Percentiles rank a stretch among this genome's conserved stretches.
These are phyloP conservation scores for Acacia melanoxylon DNA, from an alignment of 306 rosid species.

Conservation along the genomic window DNA sequence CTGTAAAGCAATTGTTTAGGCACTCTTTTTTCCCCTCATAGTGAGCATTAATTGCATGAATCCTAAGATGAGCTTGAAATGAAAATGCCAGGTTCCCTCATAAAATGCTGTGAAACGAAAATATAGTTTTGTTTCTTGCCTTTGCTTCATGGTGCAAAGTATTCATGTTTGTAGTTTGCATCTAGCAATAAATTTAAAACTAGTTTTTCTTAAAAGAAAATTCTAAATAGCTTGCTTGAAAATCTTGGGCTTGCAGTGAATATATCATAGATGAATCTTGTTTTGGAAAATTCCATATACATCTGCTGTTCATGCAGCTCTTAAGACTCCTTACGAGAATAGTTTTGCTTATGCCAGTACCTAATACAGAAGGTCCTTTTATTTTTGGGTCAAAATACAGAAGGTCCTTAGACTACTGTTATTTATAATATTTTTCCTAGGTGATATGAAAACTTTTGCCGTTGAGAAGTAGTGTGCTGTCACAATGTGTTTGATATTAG, in stretches of 20 bases:
- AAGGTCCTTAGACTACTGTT: neutral
- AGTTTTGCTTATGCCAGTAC: neutral
- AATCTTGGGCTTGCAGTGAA: neutral
- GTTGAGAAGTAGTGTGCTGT: neutral
- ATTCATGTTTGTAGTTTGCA: neutral
- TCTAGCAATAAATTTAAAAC: neutral
- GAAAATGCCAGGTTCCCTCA: neutral
- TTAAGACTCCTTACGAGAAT: neutral
- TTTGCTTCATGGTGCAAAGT: neutral
- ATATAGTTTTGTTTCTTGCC: neutral
- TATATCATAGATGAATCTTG: no score
- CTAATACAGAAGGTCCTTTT: neutral
- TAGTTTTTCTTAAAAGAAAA: no score
- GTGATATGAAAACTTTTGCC: no score
- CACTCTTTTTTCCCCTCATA: neutral
- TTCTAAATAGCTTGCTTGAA: neutral
- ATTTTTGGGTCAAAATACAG: neutral
- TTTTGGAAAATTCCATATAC: neutral
- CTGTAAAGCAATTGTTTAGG: neutral
- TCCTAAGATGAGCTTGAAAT: neutral
- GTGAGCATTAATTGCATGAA: neutral
- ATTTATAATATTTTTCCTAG: neutral
- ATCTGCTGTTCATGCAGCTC: neutral
- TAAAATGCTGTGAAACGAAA: neutral
- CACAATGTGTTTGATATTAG: neutral